Conservation (phyloP, 169 alveolate species). For the Eimeria brunetti region DNA sequence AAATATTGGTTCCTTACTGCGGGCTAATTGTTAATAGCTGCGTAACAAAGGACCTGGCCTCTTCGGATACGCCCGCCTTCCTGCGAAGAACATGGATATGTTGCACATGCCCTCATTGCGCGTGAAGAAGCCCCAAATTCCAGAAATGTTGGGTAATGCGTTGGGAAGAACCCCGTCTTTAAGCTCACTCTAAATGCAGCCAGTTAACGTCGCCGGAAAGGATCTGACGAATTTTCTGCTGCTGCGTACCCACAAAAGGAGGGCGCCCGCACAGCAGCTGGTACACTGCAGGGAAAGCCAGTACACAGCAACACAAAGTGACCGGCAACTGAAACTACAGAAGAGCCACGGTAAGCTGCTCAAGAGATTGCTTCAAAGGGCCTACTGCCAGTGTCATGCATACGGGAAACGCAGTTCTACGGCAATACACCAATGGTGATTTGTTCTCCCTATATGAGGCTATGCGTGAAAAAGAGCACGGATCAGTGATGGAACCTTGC, state of each 20-base stretch:
- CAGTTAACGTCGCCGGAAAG: slow-evolving; percentile 50
- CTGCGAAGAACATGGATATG: not conserved
- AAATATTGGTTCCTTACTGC: slow-evolving; percentile 9
- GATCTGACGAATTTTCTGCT: slow-evolving; percentile 53
- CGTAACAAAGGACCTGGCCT: slow-evolving; percentile 50
- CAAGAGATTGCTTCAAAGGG: not conserved
- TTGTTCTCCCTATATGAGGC: not conserved
- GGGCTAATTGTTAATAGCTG: slow-evolving; percentile 62
- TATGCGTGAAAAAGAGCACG: not conserved
- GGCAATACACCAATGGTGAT: not conserved
- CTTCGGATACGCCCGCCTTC: slow-evolving; percentile 70
- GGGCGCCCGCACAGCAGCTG: slow-evolving; percentile 77
- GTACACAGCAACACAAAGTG: not conserved
- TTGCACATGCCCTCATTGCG: not conserved
- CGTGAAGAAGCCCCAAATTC: not conserved
- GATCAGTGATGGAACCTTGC: not conserved
- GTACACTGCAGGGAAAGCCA: slow-evolving; percentile 45
- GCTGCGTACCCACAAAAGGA: slow-evolving; percentile 72
- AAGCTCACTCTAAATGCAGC: slow-evolving; percentile 54
- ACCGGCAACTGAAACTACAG: not conserved
- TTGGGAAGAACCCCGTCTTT: not conserved
- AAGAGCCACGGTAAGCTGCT: not conserved
- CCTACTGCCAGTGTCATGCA: not conserved
- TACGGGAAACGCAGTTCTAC: not conserved
- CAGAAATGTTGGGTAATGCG: not conserved